Conservation (phyloP, 257 asterid species). For the Voacanga thouarsii region DNA sequence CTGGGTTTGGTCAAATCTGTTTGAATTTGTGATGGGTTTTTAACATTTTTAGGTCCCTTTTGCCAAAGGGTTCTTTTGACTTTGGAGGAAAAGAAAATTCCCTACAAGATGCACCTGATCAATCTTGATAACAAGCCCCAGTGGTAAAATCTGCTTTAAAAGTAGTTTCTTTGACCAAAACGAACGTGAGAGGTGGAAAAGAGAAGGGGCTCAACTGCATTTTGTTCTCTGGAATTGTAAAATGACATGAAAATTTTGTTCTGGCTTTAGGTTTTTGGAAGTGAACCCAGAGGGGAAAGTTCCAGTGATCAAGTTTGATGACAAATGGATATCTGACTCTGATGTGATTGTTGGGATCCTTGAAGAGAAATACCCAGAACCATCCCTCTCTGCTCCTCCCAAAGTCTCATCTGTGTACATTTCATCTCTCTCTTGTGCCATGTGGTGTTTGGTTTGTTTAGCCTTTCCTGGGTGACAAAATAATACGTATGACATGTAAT, state of each 20-base stretch:
- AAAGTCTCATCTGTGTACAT: slow-evolving; percentile 63
- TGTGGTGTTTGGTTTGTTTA: not conserved
- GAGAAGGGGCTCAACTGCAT: not conserved
- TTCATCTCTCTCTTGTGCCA: not conserved
- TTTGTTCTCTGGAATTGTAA: not conserved
- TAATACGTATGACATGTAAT: not conserved
- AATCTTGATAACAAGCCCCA: slow-evolving; percentile 55
- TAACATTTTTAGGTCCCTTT: slow-evolving; percentile 54
- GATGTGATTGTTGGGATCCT: slow-evolving; percentile 70
- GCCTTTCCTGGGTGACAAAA: not conserved
- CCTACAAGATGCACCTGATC: slow-evolving; percentile 57
- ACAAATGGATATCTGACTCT: slow-evolving; percentile 72
- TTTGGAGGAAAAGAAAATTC: slow-evolving; percentile 65
- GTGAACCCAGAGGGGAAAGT: slow-evolving; percentile 78
- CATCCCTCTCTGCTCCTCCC: slow-evolving; percentile 58
- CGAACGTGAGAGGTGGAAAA: not conserved
- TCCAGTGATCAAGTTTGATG: slow-evolving; percentile 68
- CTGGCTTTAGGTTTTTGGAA: slow-evolving; percentile 55
- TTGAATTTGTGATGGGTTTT: slow-evolving; percentile 15
- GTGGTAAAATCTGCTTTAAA: slow-evolving; percentile 36
- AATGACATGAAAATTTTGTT: not conserved
- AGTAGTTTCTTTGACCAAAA: not conserved
- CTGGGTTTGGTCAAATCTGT: not conserved
- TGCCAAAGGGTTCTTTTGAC: slow-evolving; percentile 67
- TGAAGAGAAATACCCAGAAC: slow-evolving; percentile 74